A percentile compares a stretch with the other conserved stretches of the same genome.
Conservation (phyloP, 345 rosid genomes). For the Murraya paniculata region DNA sequence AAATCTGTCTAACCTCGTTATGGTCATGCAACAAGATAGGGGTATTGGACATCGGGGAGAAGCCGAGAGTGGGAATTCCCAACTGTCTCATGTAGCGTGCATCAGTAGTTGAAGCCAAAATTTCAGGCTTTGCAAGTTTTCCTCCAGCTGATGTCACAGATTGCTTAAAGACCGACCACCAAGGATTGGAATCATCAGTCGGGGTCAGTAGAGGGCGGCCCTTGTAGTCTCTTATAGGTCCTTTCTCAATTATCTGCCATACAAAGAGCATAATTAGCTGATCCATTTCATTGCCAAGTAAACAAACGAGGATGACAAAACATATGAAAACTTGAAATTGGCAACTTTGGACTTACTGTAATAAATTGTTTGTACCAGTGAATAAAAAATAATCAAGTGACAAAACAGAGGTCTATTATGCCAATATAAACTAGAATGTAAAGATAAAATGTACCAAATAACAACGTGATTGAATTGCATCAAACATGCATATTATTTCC, state of each 20-base stretch:
- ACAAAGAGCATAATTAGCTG: conserved; percentile 6
- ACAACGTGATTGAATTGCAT: background rate
- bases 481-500: background rate
- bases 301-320: background rate
- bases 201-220: conserved; percentile 68
- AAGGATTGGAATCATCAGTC: conserved; percentile 73
- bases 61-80: conserved; percentile 80
- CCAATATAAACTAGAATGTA: background rate
- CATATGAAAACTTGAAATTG: background rate
- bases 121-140: conserved; percentile 79
- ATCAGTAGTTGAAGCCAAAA: conserved; percentile 87
- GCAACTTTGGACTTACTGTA: background rate
- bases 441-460: background rate
- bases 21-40: conserved; percentile 87
- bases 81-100: conserved; percentile 54
- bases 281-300: background rate
- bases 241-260: conserved; percentile 53
- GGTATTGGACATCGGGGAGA: conserved; percentile 84
- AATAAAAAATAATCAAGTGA: background rate
- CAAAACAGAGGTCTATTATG: background rate
- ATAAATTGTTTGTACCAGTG: background rate
- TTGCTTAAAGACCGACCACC: conserved; percentile 82
- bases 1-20: conserved; percentile 60
- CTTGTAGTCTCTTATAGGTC: conserved; percentile 51
- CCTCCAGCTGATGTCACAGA: conserved; percentile 74